Conservation (phyloP, 148 eudicot species). For the Chenopodium formosanum region DNA sequence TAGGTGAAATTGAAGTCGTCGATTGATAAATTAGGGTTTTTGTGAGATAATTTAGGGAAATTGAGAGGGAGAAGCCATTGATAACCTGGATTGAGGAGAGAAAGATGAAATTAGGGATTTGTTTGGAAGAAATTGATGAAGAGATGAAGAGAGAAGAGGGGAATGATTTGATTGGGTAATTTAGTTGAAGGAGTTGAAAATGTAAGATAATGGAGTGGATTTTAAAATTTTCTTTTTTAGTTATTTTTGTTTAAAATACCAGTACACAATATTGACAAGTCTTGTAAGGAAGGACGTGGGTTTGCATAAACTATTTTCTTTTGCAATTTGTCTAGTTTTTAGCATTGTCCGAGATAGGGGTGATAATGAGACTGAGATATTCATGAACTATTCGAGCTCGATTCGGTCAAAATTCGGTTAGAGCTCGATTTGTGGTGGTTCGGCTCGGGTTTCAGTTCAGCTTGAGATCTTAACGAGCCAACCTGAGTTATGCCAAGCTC, state of each 20-base stretch:
- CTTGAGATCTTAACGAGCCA: no score
- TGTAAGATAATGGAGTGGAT: neutral
- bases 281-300: neutral
- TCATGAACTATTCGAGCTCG: no score
- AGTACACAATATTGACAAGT: neutral
- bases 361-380: no score
- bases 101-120: neutral
- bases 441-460: no score
- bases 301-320: neutral
- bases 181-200: conserved; percentile 8
- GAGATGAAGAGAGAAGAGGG: conserved; percentile 1
- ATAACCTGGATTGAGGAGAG: neutral
- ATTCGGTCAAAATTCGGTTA: no score
- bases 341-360: no score
- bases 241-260: neutral
- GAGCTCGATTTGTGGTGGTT: no score
- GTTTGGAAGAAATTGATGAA: neutral
- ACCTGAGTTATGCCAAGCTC: no score
- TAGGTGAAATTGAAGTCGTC: neutral
- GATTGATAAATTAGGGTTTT: neutral
- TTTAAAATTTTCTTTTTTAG: no score
- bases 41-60: neutral
- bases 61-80: neutral
- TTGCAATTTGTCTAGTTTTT: neutral
- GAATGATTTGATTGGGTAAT: neutral